Conservation (phyloP, 495 filamentous ascomycete species). For the Aspergillus conjunctus region DNA sequence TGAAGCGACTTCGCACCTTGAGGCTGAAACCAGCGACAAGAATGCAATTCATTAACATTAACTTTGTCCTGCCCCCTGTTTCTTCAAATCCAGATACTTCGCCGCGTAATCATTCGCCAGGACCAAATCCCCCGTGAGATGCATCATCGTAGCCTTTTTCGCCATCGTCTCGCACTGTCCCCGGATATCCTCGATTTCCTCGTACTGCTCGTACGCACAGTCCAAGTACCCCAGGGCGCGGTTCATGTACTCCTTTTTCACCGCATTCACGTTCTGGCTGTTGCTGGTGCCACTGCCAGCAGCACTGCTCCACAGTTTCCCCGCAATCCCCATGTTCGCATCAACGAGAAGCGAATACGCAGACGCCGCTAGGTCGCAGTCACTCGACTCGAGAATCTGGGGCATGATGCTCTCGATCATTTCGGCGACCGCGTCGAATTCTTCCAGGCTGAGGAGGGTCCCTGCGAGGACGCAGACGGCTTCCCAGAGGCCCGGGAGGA, state of each 20-base stretch:
- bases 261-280: neutral
- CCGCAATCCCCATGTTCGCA: constrained; percentile 80
- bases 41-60: neutral
- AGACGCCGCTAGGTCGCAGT: constrained; percentile 62
- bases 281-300: constrained; percentile 25
- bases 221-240: constrained; percentile 69
- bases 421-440: constrained; percentile 69
- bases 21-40: neutral
- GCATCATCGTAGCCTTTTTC: constrained; percentile 82
- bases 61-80: constrained; percentile 22
- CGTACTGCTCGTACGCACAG: constrained; percentile 66
- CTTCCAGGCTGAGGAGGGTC: constrained; percentile 69
- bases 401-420: constrained; percentile 77
- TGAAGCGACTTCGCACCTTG: too few relatives aligned
- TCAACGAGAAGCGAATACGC: constrained; percentile 80
- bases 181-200: constrained; percentile 70
- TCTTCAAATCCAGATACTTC: constrained; percentile 64
- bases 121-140: constrained; percentile 68
- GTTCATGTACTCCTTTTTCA: constrained; percentile 60
- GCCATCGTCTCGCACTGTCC: constrained; percentile 83
- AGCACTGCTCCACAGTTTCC: constrained; percentile 40
- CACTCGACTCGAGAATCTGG: constrained; percentile 76
- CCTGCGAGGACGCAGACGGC: constrained; percentile 68
- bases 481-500: constrained; percentile 77
- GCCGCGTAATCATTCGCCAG: constrained; percentile 76